phyloP scores from a whole-genome alignment of 2,329 filamentous ascomycete species.

The Trichoderma polysporum region DNA sequence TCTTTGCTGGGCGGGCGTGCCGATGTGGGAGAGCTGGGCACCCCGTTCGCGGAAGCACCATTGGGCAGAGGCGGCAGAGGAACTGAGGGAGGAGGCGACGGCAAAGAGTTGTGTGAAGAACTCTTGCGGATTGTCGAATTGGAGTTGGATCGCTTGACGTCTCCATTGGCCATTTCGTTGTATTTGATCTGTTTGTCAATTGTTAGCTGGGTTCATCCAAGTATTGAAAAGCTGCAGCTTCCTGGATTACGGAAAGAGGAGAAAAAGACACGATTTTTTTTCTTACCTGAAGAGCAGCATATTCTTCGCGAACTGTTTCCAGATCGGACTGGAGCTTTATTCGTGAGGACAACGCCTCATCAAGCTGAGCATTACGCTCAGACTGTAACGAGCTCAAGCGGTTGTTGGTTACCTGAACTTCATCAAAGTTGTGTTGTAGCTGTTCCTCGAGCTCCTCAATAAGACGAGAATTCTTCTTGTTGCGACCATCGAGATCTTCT shows the following conservation, averaged over 20 bases:
- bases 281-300: slow-evolving; percentile 76
- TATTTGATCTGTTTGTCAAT: slow-evolving; percentile 54
- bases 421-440: slow-evolving; percentile 90
- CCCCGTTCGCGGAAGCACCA: slow-evolving; percentile 44
- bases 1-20: slow-evolving; percentile 81
- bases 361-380: slow-evolving; percentile 71
- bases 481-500: slow-evolving; percentile 61
- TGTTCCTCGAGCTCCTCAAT: slow-evolving; percentile 97
- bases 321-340: slow-evolving; percentile 65
- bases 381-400: slow-evolving; percentile 78
- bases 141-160: slow-evolving; percentile 59
- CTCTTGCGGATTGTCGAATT: slow-evolving; percentile 79
- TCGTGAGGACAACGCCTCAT: slow-evolving; percentile 71
- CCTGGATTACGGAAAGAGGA: background rate
- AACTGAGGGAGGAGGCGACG: slow-evolving; percentile 91
- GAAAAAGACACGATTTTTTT: no score
- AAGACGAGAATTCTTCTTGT: slow-evolving; percentile 87
- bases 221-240: background rate
- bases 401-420: slow-evolving; percentile 82
- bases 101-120: slow-evolving; percentile 75
- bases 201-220: slow-evolving; percentile 28
- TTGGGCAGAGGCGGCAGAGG: slow-evolving; percentile 88
- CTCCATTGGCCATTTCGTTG: slow-evolving; percentile 50
- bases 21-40: slow-evolving; percentile 54
- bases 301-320: slow-evolving; percentile 66